Evolutionary conservation across 2,329 filamentous ascomycete genomes (phyloP).

Genomic region (Rhynchosporium agropyri): DNA sequence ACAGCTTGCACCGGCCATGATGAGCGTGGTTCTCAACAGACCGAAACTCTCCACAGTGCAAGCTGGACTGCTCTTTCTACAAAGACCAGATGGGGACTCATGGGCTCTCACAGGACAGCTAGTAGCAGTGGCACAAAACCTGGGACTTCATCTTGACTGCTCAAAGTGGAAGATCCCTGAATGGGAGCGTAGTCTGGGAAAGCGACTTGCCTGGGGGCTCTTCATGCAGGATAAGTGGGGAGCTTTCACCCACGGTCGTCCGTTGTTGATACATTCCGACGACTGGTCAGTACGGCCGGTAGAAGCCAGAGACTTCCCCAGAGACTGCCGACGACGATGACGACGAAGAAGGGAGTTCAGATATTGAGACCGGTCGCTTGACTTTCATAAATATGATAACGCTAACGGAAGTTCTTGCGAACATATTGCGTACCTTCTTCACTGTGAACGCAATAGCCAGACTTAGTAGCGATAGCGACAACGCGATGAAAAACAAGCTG

Average conservation of each 20-base stretch:
- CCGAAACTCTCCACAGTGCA: conserved; percentile 59
- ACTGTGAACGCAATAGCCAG: conserved; percentile 39
- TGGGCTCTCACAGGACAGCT: conserved; percentile 50
- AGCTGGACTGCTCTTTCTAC: conserved; percentile 56
- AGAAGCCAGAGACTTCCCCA: conserved; percentile 48
- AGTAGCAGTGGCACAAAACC: conserved; percentile 55
- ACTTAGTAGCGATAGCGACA: conserved; percentile 32
- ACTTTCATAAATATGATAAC: conserved; percentile 55
- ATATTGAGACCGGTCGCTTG: conserved; percentile 50
- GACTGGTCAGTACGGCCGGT: conserved; percentile 58
- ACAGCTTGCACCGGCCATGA: conserved; percentile 47
- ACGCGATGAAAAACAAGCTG: conserved; percentile 43
- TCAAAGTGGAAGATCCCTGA: conserved; percentile 62
- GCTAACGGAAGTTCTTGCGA: conserved; percentile 53
- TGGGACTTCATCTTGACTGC: conserved; percentile 64
- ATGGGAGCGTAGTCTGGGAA: conserved; percentile 64
- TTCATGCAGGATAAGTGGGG: conserved; percentile 70
- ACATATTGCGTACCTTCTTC: conserved; percentile 54
- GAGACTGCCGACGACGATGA: conserved; percentile 38
- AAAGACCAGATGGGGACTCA: conserved; percentile 42
- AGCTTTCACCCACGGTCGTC: conserved; percentile 59
- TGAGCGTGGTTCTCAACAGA: conserved; percentile 51
- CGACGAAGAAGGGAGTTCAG: conserved; percentile 44
- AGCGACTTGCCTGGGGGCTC: conserved; percentile 65
- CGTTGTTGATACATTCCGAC: conserved; percentile 54